Evolutionary conservation across 2,329 filamentous ascomycete species (phyloP).

Genomic region (Ceratocystis lukuohia): DNA sequence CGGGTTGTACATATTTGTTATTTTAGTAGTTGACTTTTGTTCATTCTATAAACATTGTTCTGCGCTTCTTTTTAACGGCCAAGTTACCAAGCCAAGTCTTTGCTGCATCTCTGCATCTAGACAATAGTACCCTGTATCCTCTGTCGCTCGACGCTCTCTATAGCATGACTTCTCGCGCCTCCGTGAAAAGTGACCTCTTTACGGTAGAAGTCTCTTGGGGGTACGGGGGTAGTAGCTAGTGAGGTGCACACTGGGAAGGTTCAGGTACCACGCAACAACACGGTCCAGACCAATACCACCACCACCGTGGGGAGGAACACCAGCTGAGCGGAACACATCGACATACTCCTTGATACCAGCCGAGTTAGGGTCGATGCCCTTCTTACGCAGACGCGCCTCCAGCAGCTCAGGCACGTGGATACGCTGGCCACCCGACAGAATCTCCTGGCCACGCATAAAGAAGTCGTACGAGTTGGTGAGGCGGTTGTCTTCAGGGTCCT

Average conservation of each 20-base stretch:
- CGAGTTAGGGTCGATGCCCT: conserved; percentile 66
- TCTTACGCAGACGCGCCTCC: conserved; percentile 59
- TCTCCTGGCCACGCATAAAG: conserved; percentile 86
- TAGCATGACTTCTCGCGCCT: not conserved
- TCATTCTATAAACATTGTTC: conserved; percentile 4
- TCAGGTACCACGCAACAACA: conserved; percentile 56
- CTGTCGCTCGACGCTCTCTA: not conserved
- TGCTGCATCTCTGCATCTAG: not conserved
- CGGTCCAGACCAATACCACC: conserved; percentile 84
- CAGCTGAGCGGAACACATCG: conserved; percentile 64
- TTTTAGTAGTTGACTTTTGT: not conserved
- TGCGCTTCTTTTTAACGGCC: not conserved
- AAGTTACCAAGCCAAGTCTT: not conserved
- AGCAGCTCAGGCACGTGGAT: conserved; percentile 69
- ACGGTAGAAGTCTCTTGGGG: conserved; percentile 45
- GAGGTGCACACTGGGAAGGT: conserved; percentile 45
- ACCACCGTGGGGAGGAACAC: conserved; percentile 79
- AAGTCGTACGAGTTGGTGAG: conserved; percentile 65
- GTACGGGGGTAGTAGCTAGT: conserved; percentile 46
- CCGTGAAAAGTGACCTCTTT: conserved; percentile 18
- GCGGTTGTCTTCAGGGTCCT: conserved; percentile 51
- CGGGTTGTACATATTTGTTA: not conserved
- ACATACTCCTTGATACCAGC: conserved; percentile 80
- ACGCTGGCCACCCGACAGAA: conserved; percentile 82
- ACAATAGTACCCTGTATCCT: not conserved